A percentile compares a stretch with the other conserved stretches of the same genome.
phyloP scores from a whole-genome alignment of 805 yeast genomes.

The Metschnikowia lunata region DNA sequence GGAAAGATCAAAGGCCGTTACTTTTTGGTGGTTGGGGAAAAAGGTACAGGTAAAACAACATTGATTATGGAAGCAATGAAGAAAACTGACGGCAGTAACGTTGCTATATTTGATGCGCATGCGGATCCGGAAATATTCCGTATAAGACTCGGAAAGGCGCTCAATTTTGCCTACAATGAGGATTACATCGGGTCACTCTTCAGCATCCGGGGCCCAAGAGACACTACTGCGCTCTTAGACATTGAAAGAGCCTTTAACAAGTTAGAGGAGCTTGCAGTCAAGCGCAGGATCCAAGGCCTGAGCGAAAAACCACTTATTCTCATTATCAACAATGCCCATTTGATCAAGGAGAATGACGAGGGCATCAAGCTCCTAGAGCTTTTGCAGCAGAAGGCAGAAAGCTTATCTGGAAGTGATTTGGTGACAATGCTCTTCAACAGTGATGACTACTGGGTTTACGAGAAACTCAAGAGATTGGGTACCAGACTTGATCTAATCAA shows the following conservation, averaged over 20 bases:
- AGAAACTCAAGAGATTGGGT: constrained; percentile 63
- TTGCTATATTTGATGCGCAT: constrained; percentile 74
- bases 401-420: constrained; percentile 67
- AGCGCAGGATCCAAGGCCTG: constrained; percentile 34
- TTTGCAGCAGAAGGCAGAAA: constrained; percentile 79
- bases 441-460: constrained; percentile 86
- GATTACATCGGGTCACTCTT: constrained; percentile 81
- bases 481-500: constrained; percentile 72
- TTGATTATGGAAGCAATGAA: constrained; percentile 68
- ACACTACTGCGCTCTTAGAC: constrained; percentile 75
- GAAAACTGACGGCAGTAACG: constrained; percentile 56
- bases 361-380: constrained; percentile 68
- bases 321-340: constrained; percentile 70
- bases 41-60: constrained; percentile 83
- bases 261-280: constrained; percentile 66
- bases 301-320: constrained; percentile 55
- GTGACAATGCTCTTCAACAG: constrained; percentile 69
- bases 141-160: constrained; percentile 68
- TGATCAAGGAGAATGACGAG: constrained; percentile 71
- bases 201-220: constrained; percentile 79
- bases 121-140: constrained; percentile 82
- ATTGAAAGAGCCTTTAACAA: constrained; percentile 79
- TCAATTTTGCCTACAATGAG: constrained; percentile 69
- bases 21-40: constrained; percentile 72
- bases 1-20: constrained; percentile 69